phyloP scores from a whole-genome alignment of 179 eudicot genomes.

The Silene coronaria region DNA sequence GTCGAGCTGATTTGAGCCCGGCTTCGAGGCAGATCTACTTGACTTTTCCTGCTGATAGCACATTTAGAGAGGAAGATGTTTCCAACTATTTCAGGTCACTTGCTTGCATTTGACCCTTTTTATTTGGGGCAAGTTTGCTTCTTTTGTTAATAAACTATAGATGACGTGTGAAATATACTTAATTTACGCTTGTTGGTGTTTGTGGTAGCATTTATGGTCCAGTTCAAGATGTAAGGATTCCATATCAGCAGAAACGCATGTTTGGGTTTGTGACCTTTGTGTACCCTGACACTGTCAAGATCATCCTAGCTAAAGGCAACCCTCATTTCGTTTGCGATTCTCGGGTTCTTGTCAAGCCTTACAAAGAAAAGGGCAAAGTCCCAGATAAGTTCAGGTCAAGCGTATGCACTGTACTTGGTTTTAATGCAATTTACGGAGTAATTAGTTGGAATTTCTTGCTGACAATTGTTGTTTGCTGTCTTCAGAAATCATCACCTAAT shows the following conservation, averaged over 20 bases:
- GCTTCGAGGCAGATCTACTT: slow-evolving; percentile 76
- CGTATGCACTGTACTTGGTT: background rate
- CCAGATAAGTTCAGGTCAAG: slow-evolving; percentile 50
- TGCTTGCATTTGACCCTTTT: background rate
- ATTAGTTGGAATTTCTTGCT: background rate
- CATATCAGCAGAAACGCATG: slow-evolving; percentile 88
- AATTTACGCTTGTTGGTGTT: slow-evolving; percentile 9
- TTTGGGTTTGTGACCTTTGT: slow-evolving; percentile 84
- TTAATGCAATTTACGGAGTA: background rate
- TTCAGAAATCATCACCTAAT: slow-evolving; percentile 49
- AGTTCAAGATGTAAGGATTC: slow-evolving; percentile 87
- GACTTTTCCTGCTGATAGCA: slow-evolving; percentile 90
- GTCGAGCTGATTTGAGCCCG: slow-evolving; percentile 39
- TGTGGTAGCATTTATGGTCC: slow-evolving; percentile 60
- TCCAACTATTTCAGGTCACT: slow-evolving; percentile 64
- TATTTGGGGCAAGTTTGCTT: background rate
- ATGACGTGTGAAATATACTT: background rate
- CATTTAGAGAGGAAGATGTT: slow-evolving; percentile 87
- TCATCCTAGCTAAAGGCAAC: slow-evolving; percentile 77
- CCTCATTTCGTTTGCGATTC: slow-evolving; percentile 86
- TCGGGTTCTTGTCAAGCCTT: slow-evolving; percentile 87
- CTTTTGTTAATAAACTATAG: background rate
- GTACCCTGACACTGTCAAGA: slow-evolving; percentile 70
- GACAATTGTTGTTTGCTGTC: slow-evolving; percentile 1
- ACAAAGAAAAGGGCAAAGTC: slow-evolving; percentile 84